Percentiles rank a stretch among this genome's conserved stretches.
These are phyloP conservation scores for Globisporangium ultimum DNA, from an alignment of 352 stramenopile genomes.

Conservation along the genomic window DNA sequence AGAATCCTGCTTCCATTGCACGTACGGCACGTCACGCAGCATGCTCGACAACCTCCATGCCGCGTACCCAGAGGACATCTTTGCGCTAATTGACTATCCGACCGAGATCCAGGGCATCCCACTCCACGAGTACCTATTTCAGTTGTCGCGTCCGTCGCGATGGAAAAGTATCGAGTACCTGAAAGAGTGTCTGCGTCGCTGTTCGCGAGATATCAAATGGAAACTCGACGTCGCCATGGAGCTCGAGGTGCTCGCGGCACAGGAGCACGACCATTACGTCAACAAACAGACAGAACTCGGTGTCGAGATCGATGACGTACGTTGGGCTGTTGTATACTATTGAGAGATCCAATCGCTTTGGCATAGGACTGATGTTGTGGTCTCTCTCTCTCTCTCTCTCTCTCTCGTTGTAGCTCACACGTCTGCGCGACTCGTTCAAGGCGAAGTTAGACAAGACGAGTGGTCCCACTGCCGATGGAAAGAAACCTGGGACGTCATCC, in stretches of 20 bases:
- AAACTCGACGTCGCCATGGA: conserved; percentile 68
- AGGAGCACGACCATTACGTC: conserved; percentile 49
- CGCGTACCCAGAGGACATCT: conserved; percentile 52
- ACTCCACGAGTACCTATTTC: conserved; percentile 62
- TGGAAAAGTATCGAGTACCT: conserved; percentile 84
- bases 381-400: not conserved
- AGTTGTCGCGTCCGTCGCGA: conserved; percentile 50
- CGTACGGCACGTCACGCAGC: conserved; percentile 47
- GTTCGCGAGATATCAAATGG: conserved; percentile 78
- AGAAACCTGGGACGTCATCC: too few species aligned
- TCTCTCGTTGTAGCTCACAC: conserved; percentile 31
- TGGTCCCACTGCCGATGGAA: not conserved
- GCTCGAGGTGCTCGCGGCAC: conserved; percentile 64
- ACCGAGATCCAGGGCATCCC: conserved; percentile 49
- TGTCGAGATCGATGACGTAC: conserved; percentile 73
- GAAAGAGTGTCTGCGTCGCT: conserved; percentile 68
- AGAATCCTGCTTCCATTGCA: conserved; percentile 70
- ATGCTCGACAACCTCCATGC: conserved; percentile 48
- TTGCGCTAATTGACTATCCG: conserved; percentile 77
- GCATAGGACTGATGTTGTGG: not conserved
- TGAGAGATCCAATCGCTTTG: not conserved
- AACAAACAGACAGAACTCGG: conserved; percentile 46
- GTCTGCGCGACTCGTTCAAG: conserved; percentile 67
- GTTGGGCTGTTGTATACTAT: not conserved
- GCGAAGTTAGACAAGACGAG: conserved; percentile 41